Percentiles rank a stretch among this genome's conserved stretches.
phyloP scores from a whole-genome alignment of 495 filamentous ascomycete species.

The Tricharina praecox region DNA sequence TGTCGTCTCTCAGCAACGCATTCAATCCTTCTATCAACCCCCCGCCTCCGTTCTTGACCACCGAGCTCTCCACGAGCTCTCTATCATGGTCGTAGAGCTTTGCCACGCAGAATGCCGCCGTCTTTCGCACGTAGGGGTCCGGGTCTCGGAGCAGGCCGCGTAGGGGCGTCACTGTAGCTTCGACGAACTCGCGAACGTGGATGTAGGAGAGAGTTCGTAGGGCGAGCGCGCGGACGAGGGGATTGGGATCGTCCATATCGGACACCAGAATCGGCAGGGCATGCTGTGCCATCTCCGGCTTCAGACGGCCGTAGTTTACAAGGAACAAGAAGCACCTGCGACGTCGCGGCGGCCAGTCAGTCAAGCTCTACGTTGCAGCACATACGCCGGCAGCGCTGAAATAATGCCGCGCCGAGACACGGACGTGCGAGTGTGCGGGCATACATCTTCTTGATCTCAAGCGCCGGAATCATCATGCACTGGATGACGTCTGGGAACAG shows the following conservation, averaged over 20 bases:
- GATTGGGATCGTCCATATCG: conserved; percentile 88
- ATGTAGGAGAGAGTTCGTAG: conserved; percentile 94
- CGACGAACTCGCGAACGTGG: conserved; percentile 90
- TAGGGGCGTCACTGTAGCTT: conserved; percentile 69
- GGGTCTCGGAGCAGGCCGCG: conserved; percentile 69
- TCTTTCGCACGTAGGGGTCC: conserved; percentile 96
- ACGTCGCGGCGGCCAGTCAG: not conserved
- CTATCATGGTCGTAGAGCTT: conserved; percentile 96
- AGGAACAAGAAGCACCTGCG: conserved; percentile 90
- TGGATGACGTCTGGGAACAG: conserved; percentile 87
- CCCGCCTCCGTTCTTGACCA: conserved; percentile 31
- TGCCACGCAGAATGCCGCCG: conserved; percentile 86
- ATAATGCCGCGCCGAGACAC: no score
- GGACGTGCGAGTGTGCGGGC: conserved; percentile 22
- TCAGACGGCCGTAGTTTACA: conserved; percentile 90
- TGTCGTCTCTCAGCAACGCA: conserved; percentile 77
- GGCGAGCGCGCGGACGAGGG: conserved; percentile 80
- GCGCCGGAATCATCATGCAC: conserved; percentile 81
- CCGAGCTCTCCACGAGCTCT: conserved; percentile 54
- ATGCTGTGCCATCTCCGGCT: conserved; percentile 84
- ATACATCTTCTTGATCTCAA: conserved; percentile 99
- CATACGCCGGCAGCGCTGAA: no score
- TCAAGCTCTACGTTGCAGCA: no score
- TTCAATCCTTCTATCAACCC: conserved; percentile 91
- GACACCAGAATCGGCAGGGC: conserved; percentile 73